Percentiles rank a stretch among this genome's conserved stretches.
Conservation (phyloP, 495 filamentous ascomycete genomes). For the Podospora pseudocomata region DNA sequence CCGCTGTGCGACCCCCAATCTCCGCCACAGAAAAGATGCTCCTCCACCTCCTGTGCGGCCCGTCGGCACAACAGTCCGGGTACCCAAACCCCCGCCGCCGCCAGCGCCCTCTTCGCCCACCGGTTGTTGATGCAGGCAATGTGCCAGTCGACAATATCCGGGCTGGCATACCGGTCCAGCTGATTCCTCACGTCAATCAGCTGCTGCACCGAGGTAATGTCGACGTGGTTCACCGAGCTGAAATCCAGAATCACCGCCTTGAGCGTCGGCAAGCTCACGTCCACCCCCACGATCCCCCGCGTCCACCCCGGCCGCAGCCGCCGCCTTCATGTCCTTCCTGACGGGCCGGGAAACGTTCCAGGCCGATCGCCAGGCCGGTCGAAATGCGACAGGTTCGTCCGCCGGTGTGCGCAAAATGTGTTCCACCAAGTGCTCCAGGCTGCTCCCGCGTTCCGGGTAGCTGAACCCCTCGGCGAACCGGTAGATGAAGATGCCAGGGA, state of each 20-base stretch:
- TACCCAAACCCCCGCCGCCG: conserved; percentile 91
- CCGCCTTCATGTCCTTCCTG: conserved; percentile 33
- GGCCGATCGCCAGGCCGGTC: conserved; percentile 75
- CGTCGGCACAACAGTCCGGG: conserved; percentile 57
- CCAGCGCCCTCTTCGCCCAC: conserved; percentile 94
- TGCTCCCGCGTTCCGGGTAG: conserved; percentile 93
- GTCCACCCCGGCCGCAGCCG: conserved; percentile 34
- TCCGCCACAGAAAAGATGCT: conserved; percentile 96
- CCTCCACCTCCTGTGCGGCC: conserved; percentile 69
- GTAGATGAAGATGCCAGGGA: conserved; percentile 96
- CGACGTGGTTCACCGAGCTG: conserved; percentile 92
- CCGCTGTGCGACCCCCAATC: conserved; percentile 67
- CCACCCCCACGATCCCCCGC: conserved; percentile 41
- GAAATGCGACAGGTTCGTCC: conserved; percentile 65
- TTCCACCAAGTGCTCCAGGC: conserved; percentile 73
- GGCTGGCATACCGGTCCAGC: conserved; percentile 80
- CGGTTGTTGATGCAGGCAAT: conserved; percentile 92
- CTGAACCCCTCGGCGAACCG: conserved; percentile 95
- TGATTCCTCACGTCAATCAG: conserved; percentile 98
- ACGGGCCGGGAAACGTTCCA: conserved; percentile 89
- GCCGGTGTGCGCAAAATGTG: conserved; percentile 76
- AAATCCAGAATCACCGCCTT: conserved; percentile 95
- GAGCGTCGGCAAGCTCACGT: conserved; percentile 63
- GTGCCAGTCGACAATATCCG: conserved; percentile 91
- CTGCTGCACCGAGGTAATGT: conserved; percentile 90